These are phyloP conservation scores for Casuarina cunninghamiana DNA, from an alignment of 306 rosid genomes.

Conservation along the genomic window DNA sequence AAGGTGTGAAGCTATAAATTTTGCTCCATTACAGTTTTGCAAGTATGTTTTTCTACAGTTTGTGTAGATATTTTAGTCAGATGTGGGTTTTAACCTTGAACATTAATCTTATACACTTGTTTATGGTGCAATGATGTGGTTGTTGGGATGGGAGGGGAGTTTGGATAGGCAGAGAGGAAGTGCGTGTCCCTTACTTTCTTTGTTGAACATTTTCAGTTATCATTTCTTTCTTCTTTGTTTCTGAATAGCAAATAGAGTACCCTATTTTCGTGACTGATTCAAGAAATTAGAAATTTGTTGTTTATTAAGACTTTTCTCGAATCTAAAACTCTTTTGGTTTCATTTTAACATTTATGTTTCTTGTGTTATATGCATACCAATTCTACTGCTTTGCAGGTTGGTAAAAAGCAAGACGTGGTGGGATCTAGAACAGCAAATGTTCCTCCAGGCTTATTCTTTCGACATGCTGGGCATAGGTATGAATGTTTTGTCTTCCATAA, in stretches of 20 bases:
- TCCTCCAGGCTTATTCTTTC: constrained; percentile 51
- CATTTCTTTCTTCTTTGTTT: neutral
- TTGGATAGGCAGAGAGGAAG: neutral
- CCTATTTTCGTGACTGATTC: neutral
- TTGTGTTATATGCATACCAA: neutral
- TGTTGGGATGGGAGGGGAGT: too few species aligned
- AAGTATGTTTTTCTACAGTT: neutral
- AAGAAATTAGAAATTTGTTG: neutral
- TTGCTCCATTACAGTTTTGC: neutral
- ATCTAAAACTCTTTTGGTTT: neutral
- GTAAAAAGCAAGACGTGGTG: constrained; percentile 31
- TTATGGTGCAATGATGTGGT: neutral
- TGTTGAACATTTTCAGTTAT: neutral
- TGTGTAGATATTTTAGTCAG: neutral
- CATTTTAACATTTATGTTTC: neutral
- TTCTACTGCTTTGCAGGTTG: constrained; percentile 39
- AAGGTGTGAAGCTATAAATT: constrained; percentile 7
- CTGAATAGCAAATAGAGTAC: neutral
- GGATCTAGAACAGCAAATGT: constrained; percentile 29
- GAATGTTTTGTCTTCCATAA: neutral
- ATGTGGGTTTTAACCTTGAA: neutral
- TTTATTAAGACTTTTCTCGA: neutral
- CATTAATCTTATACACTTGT: neutral
- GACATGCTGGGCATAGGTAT: constrained; percentile 49
- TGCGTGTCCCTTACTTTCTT: neutral